Evolutionary conservation across 805 yeast species (phyloP).

Genomic region (Sungouiozyma ichnusensis): DNA sequence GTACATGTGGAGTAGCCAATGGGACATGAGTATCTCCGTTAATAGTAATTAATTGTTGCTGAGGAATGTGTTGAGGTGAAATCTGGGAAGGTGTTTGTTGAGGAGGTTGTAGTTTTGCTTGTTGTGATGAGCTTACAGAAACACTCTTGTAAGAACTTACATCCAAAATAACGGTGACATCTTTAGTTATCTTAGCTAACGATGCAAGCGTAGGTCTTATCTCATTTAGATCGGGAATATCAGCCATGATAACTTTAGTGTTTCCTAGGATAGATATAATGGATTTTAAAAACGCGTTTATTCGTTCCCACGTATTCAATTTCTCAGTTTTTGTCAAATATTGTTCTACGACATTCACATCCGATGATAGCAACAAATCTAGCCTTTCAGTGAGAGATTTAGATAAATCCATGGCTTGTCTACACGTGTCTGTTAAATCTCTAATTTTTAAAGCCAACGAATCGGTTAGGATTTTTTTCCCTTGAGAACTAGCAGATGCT

Average conservation of each 20-base stretch:
- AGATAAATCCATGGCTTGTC: constrained; percentile 74
- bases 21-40: constrained; percentile 13
- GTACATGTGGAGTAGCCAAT: constrained; percentile 14
- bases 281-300: constrained; percentile 70
- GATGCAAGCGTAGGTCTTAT: constrained; percentile 70
- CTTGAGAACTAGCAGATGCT: constrained; percentile 43
- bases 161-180: constrained; percentile 79
- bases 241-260: constrained; percentile 73
- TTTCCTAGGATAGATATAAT: constrained; percentile 75
- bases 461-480: constrained; percentile 29
- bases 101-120: constrained; percentile 1
- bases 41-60: constrained; percentile 5
- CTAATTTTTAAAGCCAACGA: constrained; percentile 48
- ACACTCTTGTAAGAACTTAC: constrained; percentile 40
- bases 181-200: constrained; percentile 81
- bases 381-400: constrained; percentile 50
- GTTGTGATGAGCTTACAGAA: constrained; percentile 12
- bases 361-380: constrained; percentile 32
- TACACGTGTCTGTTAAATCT: constrained; percentile 69
- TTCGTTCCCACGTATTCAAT: constrained; percentile 72
- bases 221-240: constrained; percentile 69
- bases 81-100: constrained; percentile 8
- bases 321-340: constrained; percentile 43
- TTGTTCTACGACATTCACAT: constrained; percentile 12
- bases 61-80: constrained; percentile 5